Percentiles rank a stretch among this genome's conserved stretches.
Conservation (phyloP, 306 rosid genomes). For the Begonia masoniana region DNA sequence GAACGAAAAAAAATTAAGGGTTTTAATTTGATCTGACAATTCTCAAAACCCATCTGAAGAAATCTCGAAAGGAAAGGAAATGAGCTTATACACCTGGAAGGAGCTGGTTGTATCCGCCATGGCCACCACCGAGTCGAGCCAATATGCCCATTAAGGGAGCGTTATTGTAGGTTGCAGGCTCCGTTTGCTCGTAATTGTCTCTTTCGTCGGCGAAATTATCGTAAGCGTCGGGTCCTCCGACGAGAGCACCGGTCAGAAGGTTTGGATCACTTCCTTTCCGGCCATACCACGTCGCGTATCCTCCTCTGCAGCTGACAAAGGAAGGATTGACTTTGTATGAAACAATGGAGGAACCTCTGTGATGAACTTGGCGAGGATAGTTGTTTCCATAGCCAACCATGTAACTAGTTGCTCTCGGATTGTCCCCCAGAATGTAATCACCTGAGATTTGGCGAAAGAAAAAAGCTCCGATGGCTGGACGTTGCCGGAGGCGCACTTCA, state of each 20-base stretch:
- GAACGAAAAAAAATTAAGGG: not conserved
- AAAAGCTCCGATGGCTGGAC: slow-evolving; percentile 64
- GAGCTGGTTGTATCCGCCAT: slow-evolving; percentile 62
- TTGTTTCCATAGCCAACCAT: slow-evolving; percentile 95
- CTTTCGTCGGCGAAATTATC: slow-evolving; percentile 95
- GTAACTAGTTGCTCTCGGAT: slow-evolving; percentile 94
- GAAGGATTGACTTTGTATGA: slow-evolving; percentile 61
- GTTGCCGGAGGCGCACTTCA: slow-evolving; percentile 59
- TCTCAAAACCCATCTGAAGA: no score
- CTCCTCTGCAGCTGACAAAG: slow-evolving; percentile 81
- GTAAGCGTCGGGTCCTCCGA: slow-evolving; percentile 98
- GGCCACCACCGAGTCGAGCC: slow-evolving; percentile 66
- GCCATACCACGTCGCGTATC: slow-evolving; percentile 84
- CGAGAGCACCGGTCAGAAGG: slow-evolving; percentile 72
- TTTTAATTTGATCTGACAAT: no score
- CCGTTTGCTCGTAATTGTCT: slow-evolving; percentile 90
- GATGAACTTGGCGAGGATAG: slow-evolving; percentile 85
- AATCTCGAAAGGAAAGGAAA: no score
- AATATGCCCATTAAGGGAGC: slow-evolving; percentile 89
- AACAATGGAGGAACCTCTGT: slow-evolving; percentile 89
- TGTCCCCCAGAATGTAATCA: slow-evolving; percentile 90
- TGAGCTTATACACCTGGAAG: slow-evolving; percentile 55
- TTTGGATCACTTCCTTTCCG: slow-evolving; percentile 73
- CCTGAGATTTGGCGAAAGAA: slow-evolving; percentile 73
- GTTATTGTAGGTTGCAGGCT: slow-evolving; percentile 97